A percentile compares a stretch with the other conserved stretches of the same genome.
Evolutionary conservation across 1,284 basidiomycete species (phyloP).

Genomic region (Leccinum pallidistipes): DNA sequence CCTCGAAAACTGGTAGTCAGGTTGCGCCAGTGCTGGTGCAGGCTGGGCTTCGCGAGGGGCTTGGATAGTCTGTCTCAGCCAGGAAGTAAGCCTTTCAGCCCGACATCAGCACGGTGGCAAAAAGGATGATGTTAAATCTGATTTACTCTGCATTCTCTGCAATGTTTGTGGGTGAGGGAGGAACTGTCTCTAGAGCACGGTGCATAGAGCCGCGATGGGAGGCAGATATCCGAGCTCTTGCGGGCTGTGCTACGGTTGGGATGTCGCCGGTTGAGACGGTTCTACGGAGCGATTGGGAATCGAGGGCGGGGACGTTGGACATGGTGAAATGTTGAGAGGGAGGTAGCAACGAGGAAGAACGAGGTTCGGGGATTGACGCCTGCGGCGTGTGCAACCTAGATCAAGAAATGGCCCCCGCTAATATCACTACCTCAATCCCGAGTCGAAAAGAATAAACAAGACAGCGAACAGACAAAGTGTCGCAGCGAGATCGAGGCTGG

Average conservation of each 20-base stretch:
- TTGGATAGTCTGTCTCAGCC: slow-evolving; percentile 30
- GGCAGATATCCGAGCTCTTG: slow-evolving; percentile 31
- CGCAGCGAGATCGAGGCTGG: neutral
- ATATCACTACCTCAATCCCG: slow-evolving; percentile 8
- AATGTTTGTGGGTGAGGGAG: slow-evolving; percentile 24
- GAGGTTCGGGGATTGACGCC: slow-evolving; percentile 28
- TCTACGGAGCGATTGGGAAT: slow-evolving; percentile 36
- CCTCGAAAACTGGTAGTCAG: slow-evolving; percentile 7
- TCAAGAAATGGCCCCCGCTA: neutral
- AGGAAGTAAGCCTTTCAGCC: slow-evolving; percentile 21
- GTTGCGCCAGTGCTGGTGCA: slow-evolving; percentile 4
- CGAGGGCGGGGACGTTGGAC: slow-evolving; percentile 27
- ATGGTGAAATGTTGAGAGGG: slow-evolving; percentile 26
- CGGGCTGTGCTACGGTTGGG: slow-evolving; percentile 26
- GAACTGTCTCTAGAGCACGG: slow-evolving; percentile 19
- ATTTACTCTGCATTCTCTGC: slow-evolving; percentile 25
- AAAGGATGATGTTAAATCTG: slow-evolving; percentile 3
- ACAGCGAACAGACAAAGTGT: slow-evolving; percentile 14
- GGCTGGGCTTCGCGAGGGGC: slow-evolving; percentile 14
- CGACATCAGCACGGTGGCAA: slow-evolving; percentile 23
- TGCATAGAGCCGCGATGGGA: slow-evolving; percentile 30
- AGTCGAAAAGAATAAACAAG: slow-evolving; percentile 3
- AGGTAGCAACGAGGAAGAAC: slow-evolving; percentile 14
- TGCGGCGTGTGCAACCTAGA: slow-evolving; percentile 29
- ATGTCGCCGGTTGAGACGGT: slow-evolving; percentile 40